Evolutionary conservation across 2,329 filamentous ascomycete species (phyloP).

Genomic region (Dactylellina cionopaga): DNA sequence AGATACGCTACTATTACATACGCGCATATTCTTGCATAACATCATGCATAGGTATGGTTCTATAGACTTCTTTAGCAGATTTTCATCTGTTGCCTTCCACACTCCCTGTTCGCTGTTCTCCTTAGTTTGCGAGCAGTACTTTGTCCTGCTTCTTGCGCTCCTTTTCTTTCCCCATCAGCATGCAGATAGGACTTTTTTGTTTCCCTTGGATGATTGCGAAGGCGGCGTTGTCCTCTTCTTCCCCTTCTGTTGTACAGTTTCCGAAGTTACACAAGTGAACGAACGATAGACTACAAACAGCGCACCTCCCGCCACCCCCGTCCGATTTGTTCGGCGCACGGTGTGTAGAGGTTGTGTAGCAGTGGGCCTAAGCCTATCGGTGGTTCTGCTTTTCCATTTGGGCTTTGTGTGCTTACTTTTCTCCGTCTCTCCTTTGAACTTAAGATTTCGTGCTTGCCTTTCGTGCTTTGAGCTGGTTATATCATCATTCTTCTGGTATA

Average conservation of each 20-base stretch:
- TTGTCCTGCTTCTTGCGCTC: conserved; percentile 4
- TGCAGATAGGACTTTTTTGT: not conserved
- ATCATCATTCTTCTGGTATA: too few species aligned
- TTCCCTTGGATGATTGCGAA: not conserved
- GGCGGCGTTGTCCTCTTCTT: not conserved
- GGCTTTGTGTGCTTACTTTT: not conserved
- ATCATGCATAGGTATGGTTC: conserved; percentile 11
- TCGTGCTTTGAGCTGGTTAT: too few species aligned
- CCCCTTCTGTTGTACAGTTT: not conserved
- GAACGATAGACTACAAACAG: conserved; percentile 29
- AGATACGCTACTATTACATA: conserved; percentile 31
- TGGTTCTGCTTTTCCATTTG: not conserved
- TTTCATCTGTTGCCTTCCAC: not conserved
- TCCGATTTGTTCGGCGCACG: conserved; percentile 15
- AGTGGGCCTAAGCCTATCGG: not conserved
- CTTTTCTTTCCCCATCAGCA: conserved; percentile 1
- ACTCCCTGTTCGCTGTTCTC: not conserved
- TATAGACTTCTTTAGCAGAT: conserved; percentile 10
- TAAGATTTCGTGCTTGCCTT: not conserved
- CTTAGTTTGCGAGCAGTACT: not conserved
- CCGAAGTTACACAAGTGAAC: conserved; percentile 42
- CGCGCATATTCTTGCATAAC: conserved; percentile 39
- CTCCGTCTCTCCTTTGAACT: not conserved
- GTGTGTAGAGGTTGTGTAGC: conserved; percentile 4
- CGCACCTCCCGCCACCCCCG: conserved; percentile 36